Evolutionary conservation across 768 basidiomycete genomes (phyloP).

Genomic region (Suillus bovinus): DNA sequence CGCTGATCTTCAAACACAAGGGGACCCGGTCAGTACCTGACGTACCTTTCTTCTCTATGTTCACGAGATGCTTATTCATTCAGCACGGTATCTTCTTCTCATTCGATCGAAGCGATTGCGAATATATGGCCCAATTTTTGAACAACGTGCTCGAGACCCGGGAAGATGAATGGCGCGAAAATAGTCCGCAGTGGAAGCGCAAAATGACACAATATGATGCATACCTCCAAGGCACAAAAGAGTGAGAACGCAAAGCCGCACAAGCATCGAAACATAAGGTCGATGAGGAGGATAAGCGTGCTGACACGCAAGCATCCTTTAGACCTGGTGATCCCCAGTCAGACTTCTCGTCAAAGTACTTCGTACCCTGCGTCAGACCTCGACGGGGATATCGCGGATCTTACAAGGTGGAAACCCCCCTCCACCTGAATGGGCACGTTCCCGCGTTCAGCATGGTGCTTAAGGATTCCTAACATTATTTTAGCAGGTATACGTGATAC

Average conservation of each 20-base stretch:
- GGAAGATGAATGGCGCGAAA: slow-evolving; percentile 51
- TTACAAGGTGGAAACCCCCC: slow-evolving; percentile 35
- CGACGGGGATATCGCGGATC: slow-evolving; percentile 44
- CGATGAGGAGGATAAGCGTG: slow-evolving; percentile 27
- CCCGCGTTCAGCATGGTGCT: no score
- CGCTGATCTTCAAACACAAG: slow-evolving; percentile 54
- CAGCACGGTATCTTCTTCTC: slow-evolving; percentile 70
- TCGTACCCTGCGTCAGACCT: slow-evolving; percentile 50
- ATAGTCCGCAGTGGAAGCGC: slow-evolving; percentile 46
- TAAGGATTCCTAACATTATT: no score
- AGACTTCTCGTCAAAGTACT: slow-evolving; percentile 52
- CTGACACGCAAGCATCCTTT: slow-evolving; percentile 50
- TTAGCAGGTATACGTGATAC: slow-evolving; percentile 34
- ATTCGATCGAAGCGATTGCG: slow-evolving; percentile 62
- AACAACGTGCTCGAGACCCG: slow-evolving; percentile 36
- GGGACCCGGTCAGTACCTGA: slow-evolving; percentile 49
- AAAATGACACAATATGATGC: slow-evolving; percentile 53
- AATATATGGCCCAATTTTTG: slow-evolving; percentile 47
- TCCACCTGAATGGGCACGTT: slow-evolving; percentile 45
- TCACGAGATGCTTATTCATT: neutral
- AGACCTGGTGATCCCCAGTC: slow-evolving; percentile 56
- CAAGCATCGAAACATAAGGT: slow-evolving; percentile 41
- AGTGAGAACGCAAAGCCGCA: slow-evolving; percentile 46
- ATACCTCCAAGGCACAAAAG: slow-evolving; percentile 49
- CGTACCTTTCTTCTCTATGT: neutral